Evolutionary conservation across 257 asterid species (phyloP).

Genomic region (Nyctanthes arbortristis): DNA sequence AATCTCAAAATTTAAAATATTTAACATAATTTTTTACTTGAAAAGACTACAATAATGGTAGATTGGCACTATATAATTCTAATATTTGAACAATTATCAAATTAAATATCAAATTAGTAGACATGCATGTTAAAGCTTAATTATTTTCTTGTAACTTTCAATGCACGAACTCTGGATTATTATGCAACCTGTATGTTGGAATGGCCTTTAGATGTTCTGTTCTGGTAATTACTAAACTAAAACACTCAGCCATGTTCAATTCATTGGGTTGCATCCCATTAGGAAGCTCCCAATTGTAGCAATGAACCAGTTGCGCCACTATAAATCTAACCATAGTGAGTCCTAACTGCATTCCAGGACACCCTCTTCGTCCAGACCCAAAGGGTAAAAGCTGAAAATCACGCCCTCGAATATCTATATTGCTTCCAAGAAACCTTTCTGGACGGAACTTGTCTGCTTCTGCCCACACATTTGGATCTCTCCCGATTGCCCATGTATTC

Average conservation of each 20-base stretch:
- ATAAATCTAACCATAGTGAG: conserved; percentile 23
- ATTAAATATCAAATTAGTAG: too few species aligned
- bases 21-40: too few species aligned
- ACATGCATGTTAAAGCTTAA: too few species aligned
- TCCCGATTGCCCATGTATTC: conserved; percentile 35
- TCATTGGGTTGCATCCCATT: conserved; percentile 22
- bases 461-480: conserved; percentile 35
- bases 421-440: conserved; percentile 29
- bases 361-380: conserved; percentile 37
- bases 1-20: too few species aligned
- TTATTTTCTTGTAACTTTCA: too few species aligned
- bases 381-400: conserved; percentile 35
- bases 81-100: too few species aligned
- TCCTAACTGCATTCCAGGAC: conserved; percentile 35
- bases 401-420: conserved; percentile 25
- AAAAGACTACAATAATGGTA: too few species aligned
- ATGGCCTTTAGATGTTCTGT: conserved; percentile 20
- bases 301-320: conserved; percentile 40
- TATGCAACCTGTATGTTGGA: conserved; percentile 20
- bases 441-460: conserved; percentile 31
- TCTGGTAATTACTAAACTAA: conserved; percentile 28
- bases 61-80: too few species aligned
- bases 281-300: conserved; percentile 44
- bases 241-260: conserved; percentile 30
- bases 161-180: background rate